phyloP scores from a whole-genome alignment of 2,329 filamentous ascomycete genomes.

The Aspergillus versicolor region DNA sequence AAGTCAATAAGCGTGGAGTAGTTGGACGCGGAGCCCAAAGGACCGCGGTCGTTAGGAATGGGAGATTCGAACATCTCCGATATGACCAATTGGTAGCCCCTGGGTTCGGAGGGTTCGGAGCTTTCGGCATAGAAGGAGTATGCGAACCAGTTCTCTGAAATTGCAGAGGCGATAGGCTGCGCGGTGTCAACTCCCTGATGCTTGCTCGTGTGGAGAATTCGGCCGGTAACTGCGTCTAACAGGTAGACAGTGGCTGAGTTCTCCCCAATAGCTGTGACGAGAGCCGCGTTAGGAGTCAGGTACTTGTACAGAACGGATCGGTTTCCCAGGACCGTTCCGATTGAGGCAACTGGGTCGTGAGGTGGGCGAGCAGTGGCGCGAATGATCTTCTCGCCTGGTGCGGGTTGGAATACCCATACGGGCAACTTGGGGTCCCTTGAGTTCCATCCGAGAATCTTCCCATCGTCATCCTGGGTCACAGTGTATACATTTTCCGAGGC shows the following conservation, averaged over 20 bases:
- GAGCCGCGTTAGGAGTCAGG: slow-evolving; percentile 79
- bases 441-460: slow-evolving; percentile 46
- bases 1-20: slow-evolving; percentile 71
- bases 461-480: slow-evolving; percentile 43
- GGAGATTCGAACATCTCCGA: slow-evolving; percentile 89
- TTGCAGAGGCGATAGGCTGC: slow-evolving; percentile 71
- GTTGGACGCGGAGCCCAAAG: slow-evolving; percentile 67
- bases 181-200: slow-evolving; percentile 72
- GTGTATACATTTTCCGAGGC: slow-evolving; percentile 37
- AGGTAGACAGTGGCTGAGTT: slow-evolving; percentile 70
- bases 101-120: slow-evolving; percentile 53
- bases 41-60: slow-evolving; percentile 78
- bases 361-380: slow-evolving; percentile 66
- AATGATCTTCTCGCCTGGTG: slow-evolving; percentile 65
- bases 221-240: slow-evolving; percentile 81
- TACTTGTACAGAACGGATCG: slow-evolving; percentile 97
- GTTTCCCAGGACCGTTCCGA: slow-evolving; percentile 89
- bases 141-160: slow-evolving; percentile 94
- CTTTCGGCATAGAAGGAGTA: slow-evolving; percentile 72
- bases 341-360: slow-evolving; percentile 88
- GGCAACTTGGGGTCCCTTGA: slow-evolving; percentile 38
- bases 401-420: slow-evolving; percentile 73
- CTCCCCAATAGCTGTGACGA: slow-evolving; percentile 69
- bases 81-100: slow-evolving; percentile 82
- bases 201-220: slow-evolving; percentile 68